Conservation (phyloP, 441 rosid genomes). For the Raphanus hybrid region DNA sequence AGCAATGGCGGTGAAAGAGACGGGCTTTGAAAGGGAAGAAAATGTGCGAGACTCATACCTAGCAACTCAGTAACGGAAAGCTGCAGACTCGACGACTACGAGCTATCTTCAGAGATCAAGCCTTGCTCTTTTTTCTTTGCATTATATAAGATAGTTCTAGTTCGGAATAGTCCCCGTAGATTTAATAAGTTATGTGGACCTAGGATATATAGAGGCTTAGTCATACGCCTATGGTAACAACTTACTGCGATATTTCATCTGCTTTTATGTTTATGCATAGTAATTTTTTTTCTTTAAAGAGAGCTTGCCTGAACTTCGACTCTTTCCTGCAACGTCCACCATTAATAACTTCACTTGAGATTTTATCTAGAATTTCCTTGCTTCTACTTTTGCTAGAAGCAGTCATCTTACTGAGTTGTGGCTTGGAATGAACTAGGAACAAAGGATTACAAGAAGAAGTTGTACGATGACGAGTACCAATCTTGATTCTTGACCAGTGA, state of each 20-base stretch:
- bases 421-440: conserved; percentile 31
- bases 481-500: not conserved
- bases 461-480: conserved; percentile 16
- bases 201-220: too few species aligned
- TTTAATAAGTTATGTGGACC: too few species aligned
- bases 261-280: too few species aligned
- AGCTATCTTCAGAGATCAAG: conserved; percentile 48
- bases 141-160: too few species aligned
- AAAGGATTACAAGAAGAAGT: conserved; percentile 56
- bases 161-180: too few species aligned
- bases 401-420: not conserved
- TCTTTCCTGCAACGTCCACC: not conserved
- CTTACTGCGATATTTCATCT: too few species aligned
- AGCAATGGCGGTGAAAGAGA: conserved; percentile 88
- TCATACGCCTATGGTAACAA: too few species aligned
- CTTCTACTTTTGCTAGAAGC: conserved; percentile 16
- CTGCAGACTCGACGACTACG: conserved; percentile 64
- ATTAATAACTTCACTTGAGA: conserved; percentile 10
- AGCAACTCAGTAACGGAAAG: conserved; percentile 70
- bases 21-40: conserved; percentile 74
- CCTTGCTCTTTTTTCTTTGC: too few species aligned
- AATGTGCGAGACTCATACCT: conserved; percentile 80
- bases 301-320: not conserved
- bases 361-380: not conserved
- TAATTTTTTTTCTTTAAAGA: too few species aligned